Evolutionary conservation across 805 yeast species (phyloP), one percentile per base, ranked within the genome.

Genomic region (Barnettozyma botsteinii): DNA sequence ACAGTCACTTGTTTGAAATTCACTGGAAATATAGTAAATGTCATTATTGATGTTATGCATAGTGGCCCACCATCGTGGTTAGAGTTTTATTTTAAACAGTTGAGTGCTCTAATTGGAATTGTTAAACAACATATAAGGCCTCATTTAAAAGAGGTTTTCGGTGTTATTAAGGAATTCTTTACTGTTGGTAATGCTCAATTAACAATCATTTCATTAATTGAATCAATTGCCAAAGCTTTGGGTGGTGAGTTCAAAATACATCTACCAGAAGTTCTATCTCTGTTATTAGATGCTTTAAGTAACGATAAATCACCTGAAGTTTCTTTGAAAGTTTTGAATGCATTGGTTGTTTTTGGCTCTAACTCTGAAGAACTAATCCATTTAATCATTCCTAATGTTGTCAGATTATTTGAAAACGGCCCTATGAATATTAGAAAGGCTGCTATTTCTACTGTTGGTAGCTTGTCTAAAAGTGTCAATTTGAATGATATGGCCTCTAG

Each of bases 61-160:
- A 70, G 80, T 1, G 85, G 91, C 54, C 83, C 89, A 3, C 79
- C 80, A 2, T 75, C 85, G 0, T 77, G 86, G 77, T 66, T 86
- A 14, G 95, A 87, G 51, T 83, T 89, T 41, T 85, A 89, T 54
- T 88, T 93, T 62, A 87, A 88, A 55, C 97, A 91, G 53, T 65
- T 93, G 43, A 81, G 93, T 11, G 81, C 81, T 1, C 67, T 93
- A 47, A 80, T 89, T 5, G 64, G 75, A 17, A 85, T 88, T 48
- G 96, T 89, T 23, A 86, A 85, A 48, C 91, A 87, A 54, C 96
- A 93, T 55, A 85, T 93, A 15, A 69, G 97, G 37, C 91, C 95
- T 2, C 84, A 78, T 53, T 70, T 93, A 33, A 72, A 76, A 3
- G 85, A 82, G 28, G 79, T 94, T 7, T 85, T 88, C 52, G 77